Base-by-base conservation (phyloP, 352 stramenopile genomes). In the Pythium sp. region DNA sequence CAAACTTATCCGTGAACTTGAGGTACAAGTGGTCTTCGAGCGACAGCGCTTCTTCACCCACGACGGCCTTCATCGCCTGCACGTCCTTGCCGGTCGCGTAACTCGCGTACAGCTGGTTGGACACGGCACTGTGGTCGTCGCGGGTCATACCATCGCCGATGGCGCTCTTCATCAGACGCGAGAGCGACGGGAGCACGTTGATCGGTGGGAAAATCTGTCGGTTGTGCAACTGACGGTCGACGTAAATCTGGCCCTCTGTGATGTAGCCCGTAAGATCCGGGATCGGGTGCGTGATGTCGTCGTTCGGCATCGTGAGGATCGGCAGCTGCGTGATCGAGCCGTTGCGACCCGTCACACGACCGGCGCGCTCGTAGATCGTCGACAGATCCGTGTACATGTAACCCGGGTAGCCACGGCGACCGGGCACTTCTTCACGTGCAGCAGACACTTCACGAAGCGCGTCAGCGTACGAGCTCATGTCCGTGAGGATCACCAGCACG, bases 301-400 rank as follows among this genome's bases (percentile, higher is more conserved):
- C 97, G 90, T 99, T 99, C 68, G 98, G 98, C 97, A 99, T 99
- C 55, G 98, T 99, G 75, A 99, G 81, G 81, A 99, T 99, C 65
- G 98, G 98, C 63, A 99, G 86, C 84, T 99, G 97, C 57, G 98
- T 99, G 78, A 99, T 99, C 56, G 97, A 99, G 43, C 98, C 98
- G 73, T 99, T 99, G 67, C 97, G 93, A 65, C 98, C 98, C 64
- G 86, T 92, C 28, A 99, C 97, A 90, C 97, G 94, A 75, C 97
- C 97, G 62, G 97, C 97, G 74, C 97, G 92, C 86, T 99, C 97
- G 79, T 99, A 99, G 71, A 99, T 98, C 58, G 95, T 99, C 64
- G 95, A 98, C 78, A 99, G 84, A 98, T 99, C 97, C 73, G 98
- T 99, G 89, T 99, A 99, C 98, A 99, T 99, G 84, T 99, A 99